Base-by-base conservation (phyloP, 352 stramenopile species). In the Globisporangium splendens region DNA sequence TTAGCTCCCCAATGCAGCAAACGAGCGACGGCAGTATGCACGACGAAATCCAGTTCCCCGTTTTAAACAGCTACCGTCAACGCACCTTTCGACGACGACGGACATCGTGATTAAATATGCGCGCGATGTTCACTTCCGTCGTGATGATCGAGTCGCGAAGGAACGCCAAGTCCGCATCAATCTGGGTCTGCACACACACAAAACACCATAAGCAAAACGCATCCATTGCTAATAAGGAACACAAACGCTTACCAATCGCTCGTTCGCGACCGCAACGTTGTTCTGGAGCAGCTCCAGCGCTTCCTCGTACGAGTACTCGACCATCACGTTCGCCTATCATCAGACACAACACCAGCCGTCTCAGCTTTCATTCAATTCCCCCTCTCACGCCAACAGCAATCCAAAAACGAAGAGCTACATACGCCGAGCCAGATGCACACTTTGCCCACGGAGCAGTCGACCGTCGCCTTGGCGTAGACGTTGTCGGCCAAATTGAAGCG, bases 31-130 rank as follows among this genome's bases (percentile, higher is more conserved):
- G 28, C 10, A 35, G n/a, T n/a, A n/a, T n/a, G n/a, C n/a, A n/a
- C n/a, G n/a, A n/a, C n/a, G n/a, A n/a, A n/a, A n/a, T n/a, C n/a
- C n/a, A n/a, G 5, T 35, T 35, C 28, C 3, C 28, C 28, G 28
- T 35, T 35, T 35, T 35, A 8, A 35, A 1, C 28, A 54, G n/a
- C 17, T 12, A 8, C 22, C 11, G 11, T 38, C 17, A 11, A 56
- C 72, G 38, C n/a, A 82, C 72, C 67, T 79, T 72, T 68, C 82
- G 85, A 57, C 85, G 85, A 54, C 85, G 85, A 52, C 83, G 81
- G 50, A 98, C 93, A 77, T 99, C 95, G 83, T 97, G 94, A 81
- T 98, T 99, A 77, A 98, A 99, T 69, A 98, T 97, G 56, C 96
- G 81, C 61, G 86, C 95, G 70, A 98, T 98, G 75, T 97, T 98